These are phyloP conservation scores for Fusarium pseudoanthophilum DNA, from an alignment of 2,329 filamentous ascomycete species.

Conservation along the genomic window DNA sequence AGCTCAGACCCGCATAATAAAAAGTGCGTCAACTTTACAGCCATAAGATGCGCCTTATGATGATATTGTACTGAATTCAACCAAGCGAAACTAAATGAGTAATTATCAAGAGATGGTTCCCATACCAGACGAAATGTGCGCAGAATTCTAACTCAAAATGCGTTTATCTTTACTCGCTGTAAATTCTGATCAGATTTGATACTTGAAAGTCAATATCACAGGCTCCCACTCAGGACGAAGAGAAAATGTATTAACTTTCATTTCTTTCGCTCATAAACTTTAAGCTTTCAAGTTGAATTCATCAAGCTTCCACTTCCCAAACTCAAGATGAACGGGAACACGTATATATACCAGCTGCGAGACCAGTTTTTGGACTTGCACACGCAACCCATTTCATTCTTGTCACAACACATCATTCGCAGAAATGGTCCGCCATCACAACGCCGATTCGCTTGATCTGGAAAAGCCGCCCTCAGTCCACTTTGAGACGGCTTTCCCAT, in stretches of 20 bases:
- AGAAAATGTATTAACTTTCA: fast-evolving
- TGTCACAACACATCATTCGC: background rate
- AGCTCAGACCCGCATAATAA: background rate
- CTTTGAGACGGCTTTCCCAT: background rate
- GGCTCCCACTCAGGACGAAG: fast-evolving
- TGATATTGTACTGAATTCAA: fast-evolving
- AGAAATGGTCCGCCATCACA: background rate
- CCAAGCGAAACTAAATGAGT: fast-evolving
- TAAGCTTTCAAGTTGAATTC: no score
- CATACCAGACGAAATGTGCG: background rate
- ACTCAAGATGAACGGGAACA: background rate
- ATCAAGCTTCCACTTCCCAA: background rate
- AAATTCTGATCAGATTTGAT: no score
- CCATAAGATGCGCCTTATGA: background rate
- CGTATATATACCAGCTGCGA: background rate
- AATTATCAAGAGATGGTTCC: fast-evolving
- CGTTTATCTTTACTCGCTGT: no score
- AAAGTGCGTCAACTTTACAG: background rate
- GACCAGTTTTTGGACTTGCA: no score
- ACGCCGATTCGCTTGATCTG: background rate
- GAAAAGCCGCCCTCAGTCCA: background rate
- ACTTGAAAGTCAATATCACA: background rate
- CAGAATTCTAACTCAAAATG: no score
- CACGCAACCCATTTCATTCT: background rate
- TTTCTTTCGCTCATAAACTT: fast-evolving